These are phyloP conservation scores for Coniophora puteana DNA, from an alignment of 1,284 basidiomycete species.

Conservation along the genomic window DNA sequence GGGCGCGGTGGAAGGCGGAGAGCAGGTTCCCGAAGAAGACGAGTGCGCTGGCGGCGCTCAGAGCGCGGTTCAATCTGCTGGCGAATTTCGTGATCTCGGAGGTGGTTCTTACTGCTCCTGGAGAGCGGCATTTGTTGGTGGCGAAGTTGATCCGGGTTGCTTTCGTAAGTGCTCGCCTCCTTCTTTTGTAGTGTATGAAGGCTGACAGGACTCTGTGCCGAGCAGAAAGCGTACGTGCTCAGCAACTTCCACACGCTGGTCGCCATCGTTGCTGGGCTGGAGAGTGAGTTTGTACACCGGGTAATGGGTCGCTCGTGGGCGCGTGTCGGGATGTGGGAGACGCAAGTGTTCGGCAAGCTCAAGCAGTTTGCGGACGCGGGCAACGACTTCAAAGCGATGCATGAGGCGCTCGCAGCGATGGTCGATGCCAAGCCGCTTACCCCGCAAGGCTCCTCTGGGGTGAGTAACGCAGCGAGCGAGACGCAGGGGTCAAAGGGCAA, in stretches of 20 bases:
- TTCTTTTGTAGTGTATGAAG: constrained; percentile 2
- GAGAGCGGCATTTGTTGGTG: constrained; percentile 65
- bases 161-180: constrained; percentile 53
- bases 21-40: constrained; percentile 55
- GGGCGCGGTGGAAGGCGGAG: constrained; percentile 67
- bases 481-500: constrained; percentile 37
- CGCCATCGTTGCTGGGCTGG: constrained; percentile 79
- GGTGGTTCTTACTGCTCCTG: constrained; percentile 64
- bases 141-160: constrained; percentile 85
- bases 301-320: constrained; percentile 70
- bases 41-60: constrained; percentile 69
- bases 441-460: constrained; percentile 45
- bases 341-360: constrained; percentile 73
- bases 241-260: constrained; percentile 81
- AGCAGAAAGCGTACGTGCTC: constrained; percentile 78
- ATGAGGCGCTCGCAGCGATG: constrained; percentile 61
- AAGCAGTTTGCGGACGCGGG: constrained; percentile 64
- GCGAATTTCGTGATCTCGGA: constrained; percentile 83
- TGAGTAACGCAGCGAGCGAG: constrained; percentile 39
- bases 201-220: constrained; percentile 12
- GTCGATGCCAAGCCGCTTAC: constrained; percentile 58
- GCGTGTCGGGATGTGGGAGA: constrained; percentile 70
- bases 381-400: constrained; percentile 76
- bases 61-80: constrained; percentile 87
- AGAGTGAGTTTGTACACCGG: constrained; percentile 65